Evolutionary conservation across 1,284 basidiomycete genomes (phyloP), one percentile per base, ranked within the genome.

Genomic region (Stygiomarasmius scandens): DNA sequence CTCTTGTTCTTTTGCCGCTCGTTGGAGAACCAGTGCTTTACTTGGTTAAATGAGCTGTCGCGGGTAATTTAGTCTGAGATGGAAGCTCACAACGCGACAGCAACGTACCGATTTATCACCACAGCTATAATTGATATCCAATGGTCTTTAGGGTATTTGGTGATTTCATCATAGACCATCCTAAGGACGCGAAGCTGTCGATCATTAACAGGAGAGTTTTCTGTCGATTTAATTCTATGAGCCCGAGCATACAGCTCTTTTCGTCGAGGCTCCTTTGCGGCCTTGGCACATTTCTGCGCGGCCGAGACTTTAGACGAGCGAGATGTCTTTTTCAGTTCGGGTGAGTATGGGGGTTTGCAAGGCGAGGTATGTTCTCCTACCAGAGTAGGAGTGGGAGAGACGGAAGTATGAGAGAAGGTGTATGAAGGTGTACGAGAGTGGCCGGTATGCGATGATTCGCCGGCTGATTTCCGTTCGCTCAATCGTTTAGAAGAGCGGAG

Each of bases 1-100:
- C 48, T 44, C 46, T 61, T 61, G 23, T 61, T 61, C 34, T 82
- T 81, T 66, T 81, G 83, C 41, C 82, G 75, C 66, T 82, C 77
- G 67, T 84, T 84, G 10, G 80, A 81, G 60, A 84, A 85, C 82
- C 83, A 85, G 62, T 83, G 83, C 67, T 82, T 83, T 54, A 85
- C 77, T 68, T 84, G 82, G 60, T 77, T 77, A 60, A 79, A 79
- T 46, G 82, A 76, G 61, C 83, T 84, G 62, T 45, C 27, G 16
- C 38, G 55, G 58, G 65, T 59, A 48, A 59, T 52, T 38, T 56
- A 45, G 58, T 46, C 34, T 49, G 44, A 49, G 43, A 49, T 45
- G 46, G 49, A 54, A 46, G 25, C 25, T 44, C 32, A 45, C 10
- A 55, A 20, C 24, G 24, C 22, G 36, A 45, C 32, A 59, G 25